Conservation (phyloP, 2,329 filamentous ascomycete species). For the Aspergillus hortae region DNA sequence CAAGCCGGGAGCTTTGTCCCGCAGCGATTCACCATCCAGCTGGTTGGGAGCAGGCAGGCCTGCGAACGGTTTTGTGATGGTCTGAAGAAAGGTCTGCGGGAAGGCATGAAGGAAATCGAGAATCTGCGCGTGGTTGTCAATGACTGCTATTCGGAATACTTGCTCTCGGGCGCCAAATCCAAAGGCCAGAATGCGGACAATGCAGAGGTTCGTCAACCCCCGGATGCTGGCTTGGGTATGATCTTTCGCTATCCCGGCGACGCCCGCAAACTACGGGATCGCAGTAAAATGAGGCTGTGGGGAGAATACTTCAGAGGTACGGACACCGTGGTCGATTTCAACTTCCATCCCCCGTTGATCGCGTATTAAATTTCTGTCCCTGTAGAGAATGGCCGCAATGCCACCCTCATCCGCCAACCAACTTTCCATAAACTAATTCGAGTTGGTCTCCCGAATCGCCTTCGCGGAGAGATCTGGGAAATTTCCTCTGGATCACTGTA, state of each 20-base stretch:
- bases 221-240: slow-evolving; percentile 92
- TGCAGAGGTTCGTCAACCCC: slow-evolving; percentile 51
- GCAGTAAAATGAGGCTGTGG: slow-evolving; percentile 97
- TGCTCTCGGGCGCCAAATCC: slow-evolving; percentile 49
- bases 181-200: slow-evolving; percentile 53
- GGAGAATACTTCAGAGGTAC: slow-evolving; percentile 78
- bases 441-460: slow-evolving; percentile 87
- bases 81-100: slow-evolving; percentile 82
- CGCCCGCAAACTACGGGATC: slow-evolving; percentile 85
- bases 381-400: slow-evolving; percentile 84
- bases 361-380: slow-evolving; percentile 9
- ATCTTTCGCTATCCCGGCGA: slow-evolving; percentile 94
- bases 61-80: slow-evolving; percentile 97
- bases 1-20: slow-evolving; percentile 60
- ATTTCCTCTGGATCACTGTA: slow-evolving; percentile 88
- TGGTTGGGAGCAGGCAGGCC: slow-evolving; percentile 80
- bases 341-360: not conserved
- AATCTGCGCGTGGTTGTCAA: slow-evolving; percentile 75
- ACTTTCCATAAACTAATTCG: slow-evolving; percentile 97
- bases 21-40: slow-evolving; percentile 86
- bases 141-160: slow-evolving; percentile 89
- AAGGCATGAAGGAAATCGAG: slow-evolving; percentile 82
- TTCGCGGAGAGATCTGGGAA: slow-evolving; percentile 95
- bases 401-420: slow-evolving; percentile 87
- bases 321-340: slow-evolving; percentile 1